These are phyloP conservation scores for Rutidosis leptorrhynchoides DNA, from an alignment of 129 eudicot species.

Conservation along the genomic window DNA sequence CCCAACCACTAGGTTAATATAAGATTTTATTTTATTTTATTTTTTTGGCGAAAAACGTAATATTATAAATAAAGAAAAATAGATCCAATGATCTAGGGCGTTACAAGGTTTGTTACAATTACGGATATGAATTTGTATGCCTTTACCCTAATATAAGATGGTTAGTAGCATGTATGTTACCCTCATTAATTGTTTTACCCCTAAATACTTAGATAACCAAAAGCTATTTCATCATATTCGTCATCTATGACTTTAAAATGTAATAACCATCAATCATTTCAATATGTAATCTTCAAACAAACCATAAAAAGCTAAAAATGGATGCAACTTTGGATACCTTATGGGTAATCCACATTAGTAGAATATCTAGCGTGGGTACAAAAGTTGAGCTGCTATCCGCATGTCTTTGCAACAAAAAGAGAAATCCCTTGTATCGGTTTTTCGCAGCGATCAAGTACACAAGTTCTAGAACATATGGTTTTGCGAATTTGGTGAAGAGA, in stretches of 20 bases:
- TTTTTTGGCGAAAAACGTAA: too few relatives aligned
- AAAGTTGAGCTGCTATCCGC: constrained; percentile 43
- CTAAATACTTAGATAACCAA: not conserved
- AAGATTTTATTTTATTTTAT: too few relatives aligned
- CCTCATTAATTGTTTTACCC: not conserved
- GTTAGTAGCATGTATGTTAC: not conserved
- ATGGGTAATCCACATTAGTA: constrained; percentile 88
- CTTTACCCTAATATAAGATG: too few relatives aligned
- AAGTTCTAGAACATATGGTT: constrained; percentile 71
- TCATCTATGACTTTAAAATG: not conserved
- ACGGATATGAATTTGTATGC: too few relatives aligned
- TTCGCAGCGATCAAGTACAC: constrained; percentile 78
- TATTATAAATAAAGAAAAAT: too few relatives aligned
- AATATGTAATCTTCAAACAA: not conserved
- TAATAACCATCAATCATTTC: not conserved
- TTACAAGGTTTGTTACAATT: too few relatives aligned
- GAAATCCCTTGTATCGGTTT: constrained; percentile 63
- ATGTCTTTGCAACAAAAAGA: constrained; percentile 54
- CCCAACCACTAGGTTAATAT: too few relatives aligned
- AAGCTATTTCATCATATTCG: not conserved
- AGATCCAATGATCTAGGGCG: too few relatives aligned
- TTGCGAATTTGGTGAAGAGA: constrained; percentile 47
- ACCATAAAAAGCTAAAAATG: not conserved
- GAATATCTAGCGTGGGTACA: constrained; percentile 79
- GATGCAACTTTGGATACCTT: constrained; percentile 42